Base-by-base conservation (phyloP, 31 red algal species). In the Endocladia muricata region DNA sequence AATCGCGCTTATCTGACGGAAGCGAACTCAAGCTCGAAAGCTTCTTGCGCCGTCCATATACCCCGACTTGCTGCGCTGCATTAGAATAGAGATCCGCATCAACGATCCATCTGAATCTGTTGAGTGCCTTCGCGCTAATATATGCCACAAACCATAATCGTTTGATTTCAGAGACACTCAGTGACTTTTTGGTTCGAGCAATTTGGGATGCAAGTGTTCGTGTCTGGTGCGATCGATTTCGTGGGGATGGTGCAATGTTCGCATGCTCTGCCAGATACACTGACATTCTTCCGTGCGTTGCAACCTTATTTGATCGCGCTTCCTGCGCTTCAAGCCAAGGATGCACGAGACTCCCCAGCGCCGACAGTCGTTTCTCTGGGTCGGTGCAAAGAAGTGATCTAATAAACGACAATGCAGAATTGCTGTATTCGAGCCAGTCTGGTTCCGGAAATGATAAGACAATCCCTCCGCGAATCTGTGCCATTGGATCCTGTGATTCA, bases 281-380 rank as follows among this genome's bases (percentile, higher is more conserved):
- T 13, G 76, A 79, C 25, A 79, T 49, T 22, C 83, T 57, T 70
- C 83, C 83, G 37, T 87, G 78, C 19, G 87, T 61, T 3, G 52
- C 69, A 67, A 82, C 23, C 62, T 81, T 77, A 2, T 39, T 82
- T 17, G 77, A 75, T 19, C 35, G 58, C 4, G 41, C 39, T 25
- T 13, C 57, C 11, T 40, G 56, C 47, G 31, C 23, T 23, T 91
- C 87, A 28, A 92, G 25, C 94, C 94, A 97, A 17, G 88, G 94
- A 57, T 97, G 94, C 42, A 82, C 74, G 35, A 97, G 75, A 65
- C 82, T 81, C 22, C 69, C 84, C 1, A 85, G 81, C n/a, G 90
- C 78, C 1, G 83, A 78, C 15, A 97, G 60, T 21, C 94, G 66
- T 67, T 88, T 88, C 31, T 93, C 81, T 35, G 88, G 79, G 39